Evolutionary conservation across 352 stramenopile genomes (phyloP), one percentile per base, ranked within the genome.

Genomic region (Thraustochytrium sp.): DNA sequence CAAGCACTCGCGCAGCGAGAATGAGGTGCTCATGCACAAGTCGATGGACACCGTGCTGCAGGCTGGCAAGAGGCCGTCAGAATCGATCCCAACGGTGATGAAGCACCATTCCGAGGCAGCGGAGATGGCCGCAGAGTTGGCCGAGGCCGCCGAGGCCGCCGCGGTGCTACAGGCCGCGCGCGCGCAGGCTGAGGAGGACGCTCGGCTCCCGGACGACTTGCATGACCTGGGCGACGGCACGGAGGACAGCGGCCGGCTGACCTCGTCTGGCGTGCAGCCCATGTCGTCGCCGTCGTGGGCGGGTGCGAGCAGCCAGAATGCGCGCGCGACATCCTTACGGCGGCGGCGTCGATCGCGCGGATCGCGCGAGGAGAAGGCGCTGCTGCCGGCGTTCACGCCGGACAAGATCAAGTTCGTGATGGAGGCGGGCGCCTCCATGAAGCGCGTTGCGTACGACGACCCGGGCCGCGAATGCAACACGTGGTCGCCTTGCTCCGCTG

Each of bases 321-420:
- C 26, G 18, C 59, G 59, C 8, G 9, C 59, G 34, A n/a, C 59
- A 5, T 72, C 59, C 8, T 49, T n/a, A n/a, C n/a, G n/a, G n/a
- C n/a, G n/a, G n/a, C n/a, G n/a, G n/a, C n/a, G n/a, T n/a, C n/a
- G n/a, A n/a, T n/a, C n/a, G n/a, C n/a, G 54, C 21, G 59, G 59
- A 9, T 72, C 59, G 59, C 34, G 59, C 34, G 59, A 72, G 26
- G 59, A 72, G n/a, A 49, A 72, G 34, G 18, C 36, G 13, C 21
- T 11, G 11, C 46, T 29, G 59, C 11, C 26, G 5, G 40, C 26
- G 36, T 72, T 72, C n/a, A 72, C 59, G 59, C 68, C 40, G 23
- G 68, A 51, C 48, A 46, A 80, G 51, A 51, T 80, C 68, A 80
- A 80, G 34, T 80, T 80, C 31, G 68, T 80, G 23, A 80, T 80